Base-by-base conservation (phyloP, 768 basidiomycete species). In the Tephrocybe sp. region DNA sequence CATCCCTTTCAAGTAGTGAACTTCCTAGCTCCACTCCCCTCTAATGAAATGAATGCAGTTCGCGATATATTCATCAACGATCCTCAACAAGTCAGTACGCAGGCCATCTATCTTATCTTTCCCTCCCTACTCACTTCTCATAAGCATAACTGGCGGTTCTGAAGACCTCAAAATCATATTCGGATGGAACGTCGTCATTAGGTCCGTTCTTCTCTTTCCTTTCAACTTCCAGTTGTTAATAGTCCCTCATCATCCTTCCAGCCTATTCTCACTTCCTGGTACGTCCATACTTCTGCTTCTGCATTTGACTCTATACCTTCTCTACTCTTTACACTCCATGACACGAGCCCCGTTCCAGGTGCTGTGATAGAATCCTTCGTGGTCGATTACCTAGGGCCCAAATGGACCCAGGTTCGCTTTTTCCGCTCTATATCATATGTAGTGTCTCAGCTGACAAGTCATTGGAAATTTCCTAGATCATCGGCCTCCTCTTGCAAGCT, bases 181-280 rank as follows among this genome's bases (percentile, higher is more conserved):
- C 55, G 91, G 91, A 12, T 93, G 92, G 93, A 80, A 78, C 54
- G 83, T 88, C 38, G 83, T 93, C 20, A 87, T 92, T 72, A 88
- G 86, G 89, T 88, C 62, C 36, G 9, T n/a, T 36, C 15, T n/a
- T 9, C 4, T 15, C 15, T 9, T 4, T 36, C 15, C 7, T 9
- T 4, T 12, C 34, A 14, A 7, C 15, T 36, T 36, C 7, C 28
- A 5, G 28, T 7, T 14, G 7, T 17, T 39, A 14, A 38, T 42
- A 10, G n/a, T n/a, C n/a, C n/a, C 21, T 20, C 5, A 20, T 34
- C 15, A n/a, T 28, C 24, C 17, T 7, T 24, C 1, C 39, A 73
- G 71, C 55, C 60, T 74, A 51, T 70, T 71, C 55, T 73, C 67
- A 57, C 71, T 70, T 54, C 68, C 71, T 23, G 74, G 75, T 45